Evolutionary conservation across 129 eudicot species (phyloP), one percentile per base, ranked within the genome.

Genomic region (Chrysanthemum seticuspe): DNA sequence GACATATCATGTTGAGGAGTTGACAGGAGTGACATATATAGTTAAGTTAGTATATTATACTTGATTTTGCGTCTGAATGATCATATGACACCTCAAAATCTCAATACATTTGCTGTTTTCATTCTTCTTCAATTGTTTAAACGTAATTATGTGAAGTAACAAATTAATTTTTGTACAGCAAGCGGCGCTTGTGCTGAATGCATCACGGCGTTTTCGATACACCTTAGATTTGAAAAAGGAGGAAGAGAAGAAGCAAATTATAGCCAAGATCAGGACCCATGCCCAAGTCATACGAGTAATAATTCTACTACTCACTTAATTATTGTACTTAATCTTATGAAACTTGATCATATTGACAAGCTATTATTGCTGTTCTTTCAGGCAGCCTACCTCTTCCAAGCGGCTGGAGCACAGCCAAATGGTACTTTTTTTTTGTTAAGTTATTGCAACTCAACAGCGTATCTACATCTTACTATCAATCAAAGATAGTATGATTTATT

Each of bases 111-210:
- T 57, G 44, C 49, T 62, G 15, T 78, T 19, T 63, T 51, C 16
- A 4, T 34, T 45, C 19, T 58, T 27, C 15, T 44, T 40, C 7
- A 15, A 40, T 13, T 67, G 40, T 6, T 62, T 68, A 62, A 14
- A 68, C 51, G 48, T 70, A 61, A 50, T 36, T 61, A 72, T 3
- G 14, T 58, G 67, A 49, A 59, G 70, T 71, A 78, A 78, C 60
- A 44, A 71, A 44, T 6, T 54, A 53, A 23, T 70, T 63, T 62
- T 52, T 7, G 45, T 82, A 69, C 71, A 93, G 98, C 98, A 93
- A 93, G 98, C 98, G 27, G 98, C 98, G 16, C 95, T 93, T 67
- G 98, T 93, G 62, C 73, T 93, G 67, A 93, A 93, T 87, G 98
- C 98, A 60, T 89, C 98, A 49, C 92, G 98, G 56, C 81, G 98